Conservation (phyloP, 2,329 filamentous ascomycete species). For the Orbilia blumenaviensis region DNA sequence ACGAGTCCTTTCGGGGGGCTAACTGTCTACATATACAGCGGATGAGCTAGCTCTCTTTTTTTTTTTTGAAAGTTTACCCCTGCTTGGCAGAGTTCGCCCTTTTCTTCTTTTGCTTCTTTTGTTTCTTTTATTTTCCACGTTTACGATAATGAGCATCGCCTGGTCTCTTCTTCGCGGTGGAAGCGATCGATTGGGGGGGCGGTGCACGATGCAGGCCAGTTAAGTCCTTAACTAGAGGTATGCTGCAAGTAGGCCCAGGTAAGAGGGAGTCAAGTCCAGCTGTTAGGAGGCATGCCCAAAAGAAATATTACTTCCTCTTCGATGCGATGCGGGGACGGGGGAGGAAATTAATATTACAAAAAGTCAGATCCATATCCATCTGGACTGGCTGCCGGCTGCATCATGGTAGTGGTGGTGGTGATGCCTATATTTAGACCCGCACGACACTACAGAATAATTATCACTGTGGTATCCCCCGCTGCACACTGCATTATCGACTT, state of each 20-base stretch:
- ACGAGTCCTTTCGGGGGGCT: slow-evolving; percentile 6
- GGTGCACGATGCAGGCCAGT: slow-evolving; percentile 13
- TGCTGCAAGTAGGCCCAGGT: no score
- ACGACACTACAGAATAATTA: no score
- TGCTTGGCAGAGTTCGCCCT: slow-evolving; percentile 31
- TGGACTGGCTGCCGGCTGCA: no score
- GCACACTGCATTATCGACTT: no score
- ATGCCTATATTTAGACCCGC: slow-evolving; percentile 3
- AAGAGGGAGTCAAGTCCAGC: no score
- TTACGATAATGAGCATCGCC: not conserved
- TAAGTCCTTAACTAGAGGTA: no score
- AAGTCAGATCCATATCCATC: not conserved
- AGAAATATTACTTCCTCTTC: no score
- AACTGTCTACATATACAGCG: slow-evolving; percentile 1
- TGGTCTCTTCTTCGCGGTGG: not conserved
- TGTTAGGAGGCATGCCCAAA: no score
- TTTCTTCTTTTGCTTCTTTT: not conserved
- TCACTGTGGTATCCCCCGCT: no score
- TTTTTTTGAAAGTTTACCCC: slow-evolving; percentile 26
- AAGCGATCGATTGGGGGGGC: slow-evolving; percentile 32
- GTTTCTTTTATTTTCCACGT: not conserved
- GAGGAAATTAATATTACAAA: not conserved
- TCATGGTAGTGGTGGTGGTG: no score
- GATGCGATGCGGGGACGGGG: not conserved
- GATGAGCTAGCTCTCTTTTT: no score